Percentiles rank a stretch among this genome's conserved stretches.
phyloP scores from a whole-genome alignment of 179 eudicot species.

The Pouteria campechiana region DNA sequence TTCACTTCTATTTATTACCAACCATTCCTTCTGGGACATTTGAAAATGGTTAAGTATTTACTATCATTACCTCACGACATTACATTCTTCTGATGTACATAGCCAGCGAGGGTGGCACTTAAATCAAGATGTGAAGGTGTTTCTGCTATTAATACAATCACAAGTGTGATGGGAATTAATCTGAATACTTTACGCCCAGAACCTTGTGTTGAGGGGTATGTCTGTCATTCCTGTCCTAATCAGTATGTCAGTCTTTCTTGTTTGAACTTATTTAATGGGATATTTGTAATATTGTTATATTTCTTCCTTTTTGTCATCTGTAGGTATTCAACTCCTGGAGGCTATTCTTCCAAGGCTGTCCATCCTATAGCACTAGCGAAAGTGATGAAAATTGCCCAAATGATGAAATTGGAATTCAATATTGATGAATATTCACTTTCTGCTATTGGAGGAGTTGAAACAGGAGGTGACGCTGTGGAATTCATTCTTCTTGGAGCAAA shows the following conservation, averaged over 20 bases:
- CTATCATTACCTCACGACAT: no score
- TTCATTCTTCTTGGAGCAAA: conserved; percentile 94
- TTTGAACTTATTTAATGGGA: neutral
- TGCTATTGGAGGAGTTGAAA: conserved; percentile 97
- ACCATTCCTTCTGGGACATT: no score
- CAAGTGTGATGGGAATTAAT: conserved; percentile 97
- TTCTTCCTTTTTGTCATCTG: neutral
- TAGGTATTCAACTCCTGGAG: conserved; percentile 98
- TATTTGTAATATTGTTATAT: neutral
- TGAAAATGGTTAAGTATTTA: no score
- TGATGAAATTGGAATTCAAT: conserved; percentile 84
- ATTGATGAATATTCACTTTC: conserved; percentile 70
- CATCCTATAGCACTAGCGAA: conserved; percentile 97
- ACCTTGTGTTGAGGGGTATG: conserved; percentile 99
- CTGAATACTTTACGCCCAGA: conserved; percentile 86
- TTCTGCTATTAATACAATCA: conserved; percentile 88
- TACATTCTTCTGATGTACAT: no score
- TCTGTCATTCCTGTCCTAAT: conserved; percentile 2
- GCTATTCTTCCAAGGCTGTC: conserved; percentile 90
- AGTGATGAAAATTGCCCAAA: conserved; percentile 90
- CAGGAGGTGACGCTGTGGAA: conserved; percentile 93
- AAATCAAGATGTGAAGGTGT: conserved; percentile 82
- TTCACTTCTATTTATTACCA: no score
- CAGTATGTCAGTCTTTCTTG: neutral
- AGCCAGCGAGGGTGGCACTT: conserved; percentile 91